Evolutionary conservation across 768 basidiomycete genomes (phyloP), one percentile per base, ranked within the genome.

Genomic region (Mycena galericulata): DNA sequence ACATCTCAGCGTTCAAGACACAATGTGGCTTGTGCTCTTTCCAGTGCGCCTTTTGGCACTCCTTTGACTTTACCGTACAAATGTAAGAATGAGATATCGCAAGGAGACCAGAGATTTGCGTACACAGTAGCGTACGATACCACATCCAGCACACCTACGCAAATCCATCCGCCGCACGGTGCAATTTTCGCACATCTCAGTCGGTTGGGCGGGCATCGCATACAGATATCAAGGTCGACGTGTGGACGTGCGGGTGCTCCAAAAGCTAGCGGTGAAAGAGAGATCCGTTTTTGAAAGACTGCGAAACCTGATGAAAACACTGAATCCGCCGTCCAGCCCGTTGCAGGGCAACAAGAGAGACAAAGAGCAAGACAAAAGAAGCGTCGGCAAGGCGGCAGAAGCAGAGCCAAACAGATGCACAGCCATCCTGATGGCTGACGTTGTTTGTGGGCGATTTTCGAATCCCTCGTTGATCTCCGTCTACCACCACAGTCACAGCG

Each of bases 1-100:
- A 10, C 11, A 32, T 7, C 2, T 32, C 18, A 11, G 6, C 50
- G 30, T 51, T 51, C 1, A 34, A 10, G 20, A 32, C 45, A 34
- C 56, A 66, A 30, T 57, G 22, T 17, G 53, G 65, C 24, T 66
- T 66, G 50, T 66, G 65, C 18, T 45, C 36, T 29, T 66, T 59
- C 65, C 65, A 66, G 55, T 66, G 65, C 4, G 55, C 62, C 45
- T 60, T 69, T 47, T 70, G 68, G 34, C 68, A 70, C 36, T 60
- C 62, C 36, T 60, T 63, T 5, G 68, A 60, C 68, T 67, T 36
- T 36, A 14, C 6, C 8, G 14, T 36, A 32, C 29, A 18, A 24
- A 9, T n/a, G n/a, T 11, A 22, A 36, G 22, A 40, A 24, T n/a
- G 18, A n/a, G 4, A 15, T 5, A 30, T 17, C 29, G 20, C 12